phyloP scores from a whole-genome alignment of 192 early-diverging fungal species.

The Glomus cerebriforme region DNA sequence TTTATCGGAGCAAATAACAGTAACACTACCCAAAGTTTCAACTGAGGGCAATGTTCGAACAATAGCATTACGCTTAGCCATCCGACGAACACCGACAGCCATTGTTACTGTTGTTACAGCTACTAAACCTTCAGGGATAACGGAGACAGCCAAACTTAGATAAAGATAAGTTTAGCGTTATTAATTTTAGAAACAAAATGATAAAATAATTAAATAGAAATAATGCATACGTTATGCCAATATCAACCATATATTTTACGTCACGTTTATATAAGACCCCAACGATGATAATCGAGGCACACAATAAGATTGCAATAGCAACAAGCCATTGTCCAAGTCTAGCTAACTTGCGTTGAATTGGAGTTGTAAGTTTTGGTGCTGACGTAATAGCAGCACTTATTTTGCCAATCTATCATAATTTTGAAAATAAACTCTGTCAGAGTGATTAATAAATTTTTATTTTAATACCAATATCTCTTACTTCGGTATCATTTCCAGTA shows the following conservation, averaged over 20 bases:
- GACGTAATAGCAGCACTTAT: constrained; percentile 86
- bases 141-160: constrained; percentile 85
- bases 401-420: constrained; percentile 70
- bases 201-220: neutral
- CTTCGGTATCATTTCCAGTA: constrained; percentile 82
- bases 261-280: constrained; percentile 70
- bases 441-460: neutral
- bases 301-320: constrained; percentile 75
- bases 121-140: constrained; percentile 97
- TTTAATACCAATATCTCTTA: constrained; percentile 6
- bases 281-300: constrained; percentile 83
- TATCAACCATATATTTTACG: constrained; percentile 71
- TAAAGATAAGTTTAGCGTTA: neutral
- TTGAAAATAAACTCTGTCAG: neutral
- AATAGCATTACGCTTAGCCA: constrained; percentile 87
- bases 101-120: constrained; percentile 97
- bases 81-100: constrained; percentile 93
- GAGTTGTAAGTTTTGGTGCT: constrained; percentile 57
- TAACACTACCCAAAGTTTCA: constrained; percentile 94
- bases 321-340: constrained; percentile 86
- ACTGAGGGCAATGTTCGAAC: constrained; percentile 92
- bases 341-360: constrained; percentile 75
- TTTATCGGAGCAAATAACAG: constrained; percentile 98
- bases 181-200: neutral
- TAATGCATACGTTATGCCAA: constrained; percentile 70